phyloP scores from a whole-genome alignment of 345 rosid species.

The Kernera saxatilis region DNA sequence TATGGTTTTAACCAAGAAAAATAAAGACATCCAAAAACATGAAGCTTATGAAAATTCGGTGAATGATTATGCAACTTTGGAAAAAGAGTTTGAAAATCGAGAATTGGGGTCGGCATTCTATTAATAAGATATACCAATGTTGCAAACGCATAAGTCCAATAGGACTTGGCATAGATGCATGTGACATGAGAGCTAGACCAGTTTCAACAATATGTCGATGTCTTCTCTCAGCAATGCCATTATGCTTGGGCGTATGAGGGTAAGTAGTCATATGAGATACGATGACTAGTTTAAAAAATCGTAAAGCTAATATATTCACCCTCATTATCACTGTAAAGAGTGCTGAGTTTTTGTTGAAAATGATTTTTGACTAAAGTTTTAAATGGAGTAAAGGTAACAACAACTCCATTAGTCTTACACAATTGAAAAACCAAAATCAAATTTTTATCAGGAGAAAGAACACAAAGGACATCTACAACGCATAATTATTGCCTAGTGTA shows the following conservation, averaged over 20 bases:
- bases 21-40: background rate
- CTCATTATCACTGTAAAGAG: background rate
- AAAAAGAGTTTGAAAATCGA: background rate
- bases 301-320: background rate
- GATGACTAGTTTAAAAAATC: too few relatives aligned
- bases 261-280: background rate
- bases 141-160: background rate
- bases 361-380: background rate
- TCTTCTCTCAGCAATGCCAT: background rate
- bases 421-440: background rate
- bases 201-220: background rate
- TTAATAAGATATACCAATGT: background rate
- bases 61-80: background rate
- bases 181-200: background rate
- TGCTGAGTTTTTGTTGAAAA: accelerated
- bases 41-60: background rate
- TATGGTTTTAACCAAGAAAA: background rate
- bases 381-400: background rate
- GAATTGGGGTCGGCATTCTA: background rate
- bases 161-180: background rate
- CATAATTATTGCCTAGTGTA: background rate
- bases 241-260: background rate
- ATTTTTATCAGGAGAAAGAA: background rate
- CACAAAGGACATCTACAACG: too few relatives aligned
- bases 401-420: background rate